Evolutionary conservation across 148 eudicot genomes (phyloP), one percentile per base, ranked within the genome.

Genomic region (Diospyros kaki): DNA sequence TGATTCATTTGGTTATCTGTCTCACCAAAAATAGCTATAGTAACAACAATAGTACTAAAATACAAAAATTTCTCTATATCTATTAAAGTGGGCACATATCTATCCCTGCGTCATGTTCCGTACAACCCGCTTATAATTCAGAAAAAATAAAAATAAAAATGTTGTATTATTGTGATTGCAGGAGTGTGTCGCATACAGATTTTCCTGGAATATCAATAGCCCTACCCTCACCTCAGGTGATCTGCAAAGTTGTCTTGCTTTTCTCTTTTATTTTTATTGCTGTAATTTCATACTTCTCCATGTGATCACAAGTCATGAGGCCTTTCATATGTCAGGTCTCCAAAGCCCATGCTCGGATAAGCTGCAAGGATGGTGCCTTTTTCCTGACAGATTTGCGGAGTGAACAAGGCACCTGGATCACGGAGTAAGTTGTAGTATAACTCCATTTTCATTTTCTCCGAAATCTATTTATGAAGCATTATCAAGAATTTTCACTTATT

Each of bases 321-420:
- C 4, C 28, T 72, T 66, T 55, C 15, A 58, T 58, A 17, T 76
- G 54, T 73, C 81, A 94, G 98, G 87, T 94, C 41, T 94, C 95
- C 4, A 81, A 86, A 71, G 73, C 76, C 75, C 98, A 94, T 79
- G 98, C 97, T 78, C 79, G 43, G 42, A 86, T 94, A 71, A 85
- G 79, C 75, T 90, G 78, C 83, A 94, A 84, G 66, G 89, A 87
- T 13, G 95, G 93, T 50, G 86, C 84, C 5, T 94, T 86, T 79
- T 87, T 67, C 58, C 41, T 92, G 77, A 92, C 96, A 9, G 97
- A 94, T 86, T 79, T 94, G 75, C 75, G 84, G 39, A 94, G 97
- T 51, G 89, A 94, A 76, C 84, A 89, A 76, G 98, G 98, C 48
- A 94, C 97, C 50, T 92, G 87, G 89, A 82, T 94, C 62, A 76